Conservation (phyloP, 345 rosid genomes). For the Acer yangbiense region DNA sequence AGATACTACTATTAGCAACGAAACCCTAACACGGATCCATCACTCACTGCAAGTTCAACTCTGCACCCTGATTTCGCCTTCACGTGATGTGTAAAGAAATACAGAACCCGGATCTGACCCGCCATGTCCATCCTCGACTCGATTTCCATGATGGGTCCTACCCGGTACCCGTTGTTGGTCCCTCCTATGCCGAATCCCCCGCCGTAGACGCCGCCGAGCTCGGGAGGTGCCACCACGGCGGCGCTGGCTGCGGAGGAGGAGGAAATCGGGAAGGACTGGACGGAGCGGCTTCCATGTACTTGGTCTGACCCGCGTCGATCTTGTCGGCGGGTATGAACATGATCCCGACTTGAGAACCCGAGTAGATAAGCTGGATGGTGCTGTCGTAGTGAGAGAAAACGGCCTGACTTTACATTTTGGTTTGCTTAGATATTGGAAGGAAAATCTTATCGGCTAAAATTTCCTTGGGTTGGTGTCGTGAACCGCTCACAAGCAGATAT, state of each 20-base stretch:
- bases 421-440: constrained; percentile 84
- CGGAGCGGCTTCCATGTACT: constrained; percentile 96
- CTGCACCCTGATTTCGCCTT: constrained; percentile 66
- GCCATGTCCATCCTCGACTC: constrained; percentile 68
- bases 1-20: constrained; percentile 60
- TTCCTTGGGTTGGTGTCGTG: constrained; percentile 99
- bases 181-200: background rate
- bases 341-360: constrained; percentile 90
- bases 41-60: constrained; percentile 66
- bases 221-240: constrained; percentile 13
- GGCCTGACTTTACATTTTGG: constrained; percentile 38
- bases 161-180: constrained; percentile 39
- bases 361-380: constrained; percentile 83
- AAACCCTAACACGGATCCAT: constrained; percentile 91
- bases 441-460: constrained; percentile 78
- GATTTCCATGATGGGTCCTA: constrained; percentile 89
- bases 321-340: constrained; percentile 98
- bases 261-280: constrained; percentile 72
- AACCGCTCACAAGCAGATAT: constrained; percentile 99
- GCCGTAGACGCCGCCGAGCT: constrained; percentile 29
- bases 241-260: constrained; percentile 32
- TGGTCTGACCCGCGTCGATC: constrained; percentile 72
- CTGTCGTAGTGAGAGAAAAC: constrained; percentile 91
- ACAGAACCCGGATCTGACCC: constrained; percentile 87
- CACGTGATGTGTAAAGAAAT: constrained; percentile 81